These are phyloP conservation scores for Sugiyamaella japonica DNA, from an alignment of 1,139 yeast genomes.

Conservation along the genomic window DNA sequence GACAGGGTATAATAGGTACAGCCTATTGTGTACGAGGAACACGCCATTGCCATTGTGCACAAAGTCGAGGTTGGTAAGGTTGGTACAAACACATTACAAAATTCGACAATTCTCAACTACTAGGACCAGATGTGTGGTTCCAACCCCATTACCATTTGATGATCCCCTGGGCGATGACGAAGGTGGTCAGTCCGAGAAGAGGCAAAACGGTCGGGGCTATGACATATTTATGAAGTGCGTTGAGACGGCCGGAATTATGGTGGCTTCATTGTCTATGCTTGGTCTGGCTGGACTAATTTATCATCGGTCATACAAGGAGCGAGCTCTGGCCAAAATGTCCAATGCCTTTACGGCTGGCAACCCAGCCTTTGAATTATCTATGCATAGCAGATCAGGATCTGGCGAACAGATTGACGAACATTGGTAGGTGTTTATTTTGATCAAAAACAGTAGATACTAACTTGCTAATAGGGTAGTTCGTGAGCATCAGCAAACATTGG, in stretches of 20 bases:
- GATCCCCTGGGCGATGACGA: conserved; percentile 7
- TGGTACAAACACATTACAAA: neutral
- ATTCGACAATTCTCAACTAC: conserved; percentile 10
- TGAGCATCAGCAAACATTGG: conserved; percentile 64
- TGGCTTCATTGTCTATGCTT: conserved; percentile 68
- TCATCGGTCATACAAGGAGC: conserved; percentile 60
- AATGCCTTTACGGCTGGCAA: conserved; percentile 68
- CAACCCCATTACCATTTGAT: conserved; percentile 15
- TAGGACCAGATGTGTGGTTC: conserved; percentile 1
- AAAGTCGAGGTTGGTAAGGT: no score
- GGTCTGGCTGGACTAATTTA: conserved; percentile 72
- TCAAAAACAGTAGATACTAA: neutral
- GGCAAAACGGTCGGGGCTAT: conserved; percentile 8
- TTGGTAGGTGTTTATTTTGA: conserved; percentile 28
- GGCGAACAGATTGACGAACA: conserved; percentile 29
- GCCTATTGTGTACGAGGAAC: no score
- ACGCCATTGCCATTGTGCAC: no score
- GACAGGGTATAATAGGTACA: no score
- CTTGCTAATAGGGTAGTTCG: conserved; percentile 51
- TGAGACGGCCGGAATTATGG: conserved; percentile 74
- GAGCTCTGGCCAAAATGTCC: conserved; percentile 65
- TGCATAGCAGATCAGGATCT: conserved; percentile 47
- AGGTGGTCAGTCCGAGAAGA: neutral
- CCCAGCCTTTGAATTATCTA: conserved; percentile 60
- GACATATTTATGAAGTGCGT: conserved; percentile 52